These are phyloP conservation scores for Eustoma russellianum DNA, from an alignment of 257 asterid genomes.

Conservation along the genomic window DNA sequence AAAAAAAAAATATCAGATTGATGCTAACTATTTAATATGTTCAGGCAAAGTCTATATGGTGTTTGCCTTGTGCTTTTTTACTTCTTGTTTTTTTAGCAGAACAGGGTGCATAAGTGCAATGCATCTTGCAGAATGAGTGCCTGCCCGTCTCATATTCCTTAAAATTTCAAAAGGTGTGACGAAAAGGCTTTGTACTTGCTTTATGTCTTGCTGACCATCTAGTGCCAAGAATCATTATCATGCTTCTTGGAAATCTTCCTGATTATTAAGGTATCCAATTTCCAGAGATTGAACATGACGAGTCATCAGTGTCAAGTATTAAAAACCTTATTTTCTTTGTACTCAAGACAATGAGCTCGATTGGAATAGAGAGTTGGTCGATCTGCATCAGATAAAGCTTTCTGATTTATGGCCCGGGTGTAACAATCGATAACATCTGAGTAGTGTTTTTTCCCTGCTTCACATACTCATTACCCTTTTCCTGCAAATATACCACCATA, in stretches of 20 bases:
- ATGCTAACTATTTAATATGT: too few relatives aligned
- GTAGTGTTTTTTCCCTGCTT: constrained; percentile 70
- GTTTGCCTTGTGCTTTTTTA: too few relatives aligned
- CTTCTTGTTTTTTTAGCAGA: too few relatives aligned
- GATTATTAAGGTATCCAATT: too few relatives aligned
- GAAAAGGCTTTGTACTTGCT: not conserved
- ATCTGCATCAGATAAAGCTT: constrained; percentile 62
- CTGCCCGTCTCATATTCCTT: too few relatives aligned
- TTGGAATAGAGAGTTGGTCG: constrained; percentile 62
- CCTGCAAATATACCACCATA: constrained; percentile 31
- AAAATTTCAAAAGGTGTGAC: too few relatives aligned
- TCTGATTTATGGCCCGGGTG: constrained; percentile 83
- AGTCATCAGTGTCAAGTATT: constrained; percentile 14
- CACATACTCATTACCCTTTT: constrained; percentile 73
- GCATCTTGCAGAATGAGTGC: too few relatives aligned
- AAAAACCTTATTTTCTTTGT: constrained; percentile 16
- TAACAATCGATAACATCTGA: constrained; percentile 86
- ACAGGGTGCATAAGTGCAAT: too few relatives aligned
- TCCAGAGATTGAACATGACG: too few relatives aligned
- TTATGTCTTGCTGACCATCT: not conserved
- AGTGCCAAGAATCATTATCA: not conserved
- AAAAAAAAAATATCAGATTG: too few relatives aligned
- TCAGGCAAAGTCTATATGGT: too few relatives aligned
- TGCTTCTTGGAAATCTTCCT: too few relatives aligned
- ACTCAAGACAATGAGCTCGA: constrained; percentile 91